Evolutionary conservation across 139 green algal genomes (phyloP).

Genomic region (Limnomonas spitsbergensis): DNA sequence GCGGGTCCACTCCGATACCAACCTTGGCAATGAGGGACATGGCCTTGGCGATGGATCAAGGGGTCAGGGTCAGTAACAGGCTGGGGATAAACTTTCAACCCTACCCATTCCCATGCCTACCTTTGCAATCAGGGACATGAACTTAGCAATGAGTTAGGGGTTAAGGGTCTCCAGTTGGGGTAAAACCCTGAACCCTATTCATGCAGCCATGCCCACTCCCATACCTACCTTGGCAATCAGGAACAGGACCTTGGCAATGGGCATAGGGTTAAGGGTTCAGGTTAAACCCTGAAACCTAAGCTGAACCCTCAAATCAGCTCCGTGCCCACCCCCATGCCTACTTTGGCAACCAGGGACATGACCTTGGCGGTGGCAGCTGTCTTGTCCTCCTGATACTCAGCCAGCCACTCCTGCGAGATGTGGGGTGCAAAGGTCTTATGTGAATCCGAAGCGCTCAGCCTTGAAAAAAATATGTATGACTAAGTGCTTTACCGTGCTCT

Average conservation of each 20-base stretch:
- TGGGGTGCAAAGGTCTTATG: too few species aligned
- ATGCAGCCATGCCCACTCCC: not conserved
- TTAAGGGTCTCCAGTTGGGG: not conserved
- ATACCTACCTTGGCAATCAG: not conserved
- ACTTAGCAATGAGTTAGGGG: not conserved
- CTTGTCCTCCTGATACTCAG: slow-evolving; percentile 1
- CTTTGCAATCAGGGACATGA: slow-evolving; percentile 7
- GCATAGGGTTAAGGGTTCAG: not conserved
- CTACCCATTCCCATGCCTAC: too few species aligned
- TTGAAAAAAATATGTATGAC: too few species aligned
- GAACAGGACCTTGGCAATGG: not conserved
- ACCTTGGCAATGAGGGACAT: slow-evolving; percentile 4
- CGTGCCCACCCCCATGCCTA: too few species aligned
- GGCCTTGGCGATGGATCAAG: not conserved
- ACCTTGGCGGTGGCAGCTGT: not conserved
- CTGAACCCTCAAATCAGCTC: too few species aligned
- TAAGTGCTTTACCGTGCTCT: too few species aligned
- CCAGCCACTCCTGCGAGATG: not conserved
- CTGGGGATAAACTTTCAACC: not conserved
- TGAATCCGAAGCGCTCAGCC: too few species aligned
- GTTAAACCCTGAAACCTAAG: not conserved
- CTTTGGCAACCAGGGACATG: slow-evolving; percentile 4
- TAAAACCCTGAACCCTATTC: not conserved
- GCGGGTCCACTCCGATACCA: too few species aligned
- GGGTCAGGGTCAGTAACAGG: not conserved